Percentiles rank a stretch among this genome's conserved stretches.
phyloP scores from a whole-genome alignment of 2,329 filamentous ascomycete genomes.

The Whalleya microplaca region DNA sequence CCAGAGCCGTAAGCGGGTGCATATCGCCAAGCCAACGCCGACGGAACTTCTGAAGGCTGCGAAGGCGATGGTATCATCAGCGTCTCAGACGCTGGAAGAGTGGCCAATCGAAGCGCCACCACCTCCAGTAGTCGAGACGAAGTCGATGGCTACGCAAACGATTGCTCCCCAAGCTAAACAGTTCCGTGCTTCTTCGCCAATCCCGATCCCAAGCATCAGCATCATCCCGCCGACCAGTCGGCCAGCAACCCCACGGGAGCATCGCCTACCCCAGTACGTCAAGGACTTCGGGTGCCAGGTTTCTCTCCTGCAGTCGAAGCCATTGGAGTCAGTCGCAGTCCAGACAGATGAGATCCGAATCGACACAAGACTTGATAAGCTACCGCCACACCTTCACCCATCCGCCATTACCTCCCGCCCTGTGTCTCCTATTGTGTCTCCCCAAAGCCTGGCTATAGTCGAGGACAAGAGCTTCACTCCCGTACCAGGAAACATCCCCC shows the following conservation, averaged over 20 bases:
- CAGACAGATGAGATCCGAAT: slow-evolving; percentile 93
- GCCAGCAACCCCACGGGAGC: slow-evolving; percentile 76
- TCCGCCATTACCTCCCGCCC: slow-evolving; percentile 71
- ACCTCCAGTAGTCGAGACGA: slow-evolving; percentile 53
- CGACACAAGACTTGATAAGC: slow-evolving; percentile 73
- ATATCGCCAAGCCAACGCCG: slow-evolving; percentile 53
- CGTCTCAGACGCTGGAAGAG: slow-evolving; percentile 65
- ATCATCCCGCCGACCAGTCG: slow-evolving; percentile 87
- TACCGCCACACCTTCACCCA: slow-evolving; percentile 79
- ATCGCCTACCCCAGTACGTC: slow-evolving; percentile 76
- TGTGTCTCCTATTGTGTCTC: slow-evolving; percentile 49
- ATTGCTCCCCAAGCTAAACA: slow-evolving; percentile 38
- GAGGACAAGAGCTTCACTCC: slow-evolving; percentile 51
- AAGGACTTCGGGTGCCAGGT: slow-evolving; percentile 88
- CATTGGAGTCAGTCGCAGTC: slow-evolving; percentile 58
- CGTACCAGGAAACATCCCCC: slow-evolving; percentile 57
- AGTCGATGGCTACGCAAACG: slow-evolving; percentile 67
- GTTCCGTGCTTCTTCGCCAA: slow-evolving; percentile 37
- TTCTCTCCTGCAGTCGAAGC: slow-evolving; percentile 53
- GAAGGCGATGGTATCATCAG: slow-evolving; percentile 65
- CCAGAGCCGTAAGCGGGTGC: slow-evolving; percentile 71
- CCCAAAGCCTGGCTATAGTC: slow-evolving; percentile 39
- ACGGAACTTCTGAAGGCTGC: slow-evolving; percentile 49
- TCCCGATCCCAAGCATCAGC: slow-evolving; percentile 80
- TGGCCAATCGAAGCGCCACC: slow-evolving; percentile 68